Base-by-base conservation (phyloP, 768 basidiomycete genomes). In the Suillus luteus region DNA sequence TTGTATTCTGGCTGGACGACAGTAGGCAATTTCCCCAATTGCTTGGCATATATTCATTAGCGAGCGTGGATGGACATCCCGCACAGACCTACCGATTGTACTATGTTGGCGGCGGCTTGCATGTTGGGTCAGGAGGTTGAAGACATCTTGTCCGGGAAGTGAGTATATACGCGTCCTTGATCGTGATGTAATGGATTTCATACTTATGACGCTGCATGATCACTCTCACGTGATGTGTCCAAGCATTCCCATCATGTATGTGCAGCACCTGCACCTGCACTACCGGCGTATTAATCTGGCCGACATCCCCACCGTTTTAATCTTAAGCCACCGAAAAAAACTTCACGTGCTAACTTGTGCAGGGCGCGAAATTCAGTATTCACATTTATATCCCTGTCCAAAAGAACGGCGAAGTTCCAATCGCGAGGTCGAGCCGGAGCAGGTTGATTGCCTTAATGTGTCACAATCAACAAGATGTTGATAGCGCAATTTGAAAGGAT, bases 1-100 rank as follows among this genome's bases (percentile, higher is more conserved):
- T 84, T 83, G 69, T 81, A 83, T 57, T 81, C 78, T 0, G 83
- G 77, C 57, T 79, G 75, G 1, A 81, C 77, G 3, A 63, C 76
- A 1, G 82, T 80, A 10, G 79, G 78, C 11, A 78, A 66, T 22
- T 76, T 70, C 0, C 82, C 82, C 63, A 83, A 60, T 43, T 73
- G 70, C 80, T 80, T 35, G 1, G 11, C 6, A 58, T 37, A 35
- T 24, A 59, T 27, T 15, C 15, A 40, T 35, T 44, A 43, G 24
- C 58, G 14, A 59, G 55, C 22, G 51, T 24, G 15, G 24, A 14
- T n/a, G 22, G 19, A 7, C 22, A 48, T 51, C 37, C 49, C n/a
- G 37, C 8, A 1, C 24, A 41, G 1, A 69, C 72, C 33, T 43
- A 75, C 75, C 46, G 70, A 67, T 55, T 76, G 76, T 12, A 65